Base-by-base conservation (phyloP, 306 rosid genomes). In the Cicer yamashitae region DNA sequence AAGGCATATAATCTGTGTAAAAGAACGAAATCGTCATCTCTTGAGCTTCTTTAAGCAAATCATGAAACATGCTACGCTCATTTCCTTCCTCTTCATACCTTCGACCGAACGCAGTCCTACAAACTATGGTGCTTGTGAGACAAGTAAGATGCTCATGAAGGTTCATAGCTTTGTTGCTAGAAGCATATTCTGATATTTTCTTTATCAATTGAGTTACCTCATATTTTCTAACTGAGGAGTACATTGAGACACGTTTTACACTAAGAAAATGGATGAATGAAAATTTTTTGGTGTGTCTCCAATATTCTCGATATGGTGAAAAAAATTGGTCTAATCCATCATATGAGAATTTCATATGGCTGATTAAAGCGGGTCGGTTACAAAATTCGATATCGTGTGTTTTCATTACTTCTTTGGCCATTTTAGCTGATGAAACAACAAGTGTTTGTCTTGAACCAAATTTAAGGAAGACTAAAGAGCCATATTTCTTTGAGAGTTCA, bases 271-370 rank as follows among this genome's bases (percentile, higher is more conserved):
- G 78, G 15, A 65, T 2, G 30, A 59, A 46, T 43, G 59, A 39
- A 3, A 79, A 10, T 63, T 79, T 79, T 53, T 62, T 70, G 2
- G 63, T 53, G 45, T 71, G 67, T 79, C 78, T 71, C 74, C 78
- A 79, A 52, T 52, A 25, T 51, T 51, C 73, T 34, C n/a, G 38
- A 3, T 56, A 79, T 1, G 66, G 79, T 6, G 79, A 73, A 37
- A 79, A 79, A 0, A 2, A 20, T 0, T 65, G 43, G 9, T 79
- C 83, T 65, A 65, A 0, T 5, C 79, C 83, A 37, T 79, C 30
- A 8, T 79, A 79, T 3, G 83, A 79, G 0, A 73, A 0, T 39
- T 44, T 79, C 76, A 48, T 62, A 10, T 10, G 63, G 37, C 48
- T 14, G 11, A n/a, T 14, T 13, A 79, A 40, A 12, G 61, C 11